Evolutionary conservation across 768 basidiomycete species (phyloP), one percentile per base, ranked within the genome.

Genomic region (Lactarius trivialis): DNA sequence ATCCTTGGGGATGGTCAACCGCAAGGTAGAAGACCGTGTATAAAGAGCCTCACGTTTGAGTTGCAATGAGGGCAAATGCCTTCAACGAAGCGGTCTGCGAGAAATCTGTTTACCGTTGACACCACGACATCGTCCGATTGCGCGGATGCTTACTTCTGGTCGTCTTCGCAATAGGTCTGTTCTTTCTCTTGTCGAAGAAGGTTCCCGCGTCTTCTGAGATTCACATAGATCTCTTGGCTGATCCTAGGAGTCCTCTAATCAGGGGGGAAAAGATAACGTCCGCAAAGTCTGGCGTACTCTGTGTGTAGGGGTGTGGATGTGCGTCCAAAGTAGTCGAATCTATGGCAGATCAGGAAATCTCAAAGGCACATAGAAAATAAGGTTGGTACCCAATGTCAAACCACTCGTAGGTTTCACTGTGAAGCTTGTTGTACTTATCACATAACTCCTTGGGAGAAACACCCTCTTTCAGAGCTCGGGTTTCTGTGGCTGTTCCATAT

Each of bases 401-500:
- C 97, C 97, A 98, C 70, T 92, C 81, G 75, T 98, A 99, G 6
- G 94, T 93, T 67, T 93, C 91, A 65, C 85, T 86, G 67, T 98
- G 97, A 17, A 98, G 77, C 19, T 80, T 78, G 69, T 95, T 77
- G 73, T 98, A 98, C 75, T 95, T 94, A 74, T 94, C 90, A 73
- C 93, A 97, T 2, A 98, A 79, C 67, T 86, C 83, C 64, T 77
- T 78, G 0, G 93, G 89, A 12, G 89, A 85, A 41, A 94, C 73
- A 0, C 86, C 84, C 71, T 96, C 93, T 71, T 93, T 93, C 62
- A 93, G 73, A 4, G 97, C 96, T 73, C 97, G 95, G 2, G 95
- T 98, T 78, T 99, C 97, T 0, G 97, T 97, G 0, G 97, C 96
- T 7, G 97, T 99, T n/a, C 97, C 97, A 70, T 99, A 99, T 75